A percentile compares a stretch with the other conserved stretches of the same genome.
Evolutionary conservation across 176 grass and related monocot genomes (phyloP).

Genomic region (Paspalum notatum): DNA sequence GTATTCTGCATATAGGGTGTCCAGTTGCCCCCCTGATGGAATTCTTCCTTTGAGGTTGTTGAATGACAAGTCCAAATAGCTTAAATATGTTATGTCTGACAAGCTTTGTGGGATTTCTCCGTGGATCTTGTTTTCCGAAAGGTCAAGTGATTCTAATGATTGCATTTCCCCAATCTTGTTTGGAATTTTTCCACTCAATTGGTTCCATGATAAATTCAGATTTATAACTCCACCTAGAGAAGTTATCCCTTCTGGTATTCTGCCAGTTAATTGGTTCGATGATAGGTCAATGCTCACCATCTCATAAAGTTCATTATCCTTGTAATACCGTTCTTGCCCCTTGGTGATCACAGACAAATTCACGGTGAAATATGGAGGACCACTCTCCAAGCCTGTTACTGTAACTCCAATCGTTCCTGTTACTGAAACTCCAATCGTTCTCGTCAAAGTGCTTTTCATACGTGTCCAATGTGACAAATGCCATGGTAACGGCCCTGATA

Average conservation of each 20-base stretch:
- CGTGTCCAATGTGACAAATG: neutral
- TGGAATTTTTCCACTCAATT: neutral
- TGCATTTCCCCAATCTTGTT: neutral
- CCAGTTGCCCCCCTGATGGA: slow-evolving; percentile 13
- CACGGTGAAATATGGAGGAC: no score
- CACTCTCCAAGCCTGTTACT: no score
- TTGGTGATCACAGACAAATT: neutral
- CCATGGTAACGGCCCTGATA: neutral
- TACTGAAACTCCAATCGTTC: no score
- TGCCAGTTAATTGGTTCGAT: neutral
- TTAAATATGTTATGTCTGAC: slow-evolving; percentile 10
- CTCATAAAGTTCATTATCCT: neutral
- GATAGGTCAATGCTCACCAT: neutral
- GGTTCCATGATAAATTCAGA: neutral
- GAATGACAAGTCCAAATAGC: neutral
- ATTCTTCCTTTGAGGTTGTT: neutral
- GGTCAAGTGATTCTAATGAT: neutral
- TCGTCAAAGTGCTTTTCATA: neutral
- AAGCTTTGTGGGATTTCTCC: neutral
- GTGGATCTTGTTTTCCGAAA: neutral
- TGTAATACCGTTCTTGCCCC: neutral
- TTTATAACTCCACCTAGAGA: neutral
- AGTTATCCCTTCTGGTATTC: neutral
- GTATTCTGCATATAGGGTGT: slow-evolving; percentile 24
- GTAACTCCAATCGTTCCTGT: no score